Evolutionary conservation across 768 basidiomycete genomes (phyloP).

Genomic region (Saitozyma sp.): DNA sequence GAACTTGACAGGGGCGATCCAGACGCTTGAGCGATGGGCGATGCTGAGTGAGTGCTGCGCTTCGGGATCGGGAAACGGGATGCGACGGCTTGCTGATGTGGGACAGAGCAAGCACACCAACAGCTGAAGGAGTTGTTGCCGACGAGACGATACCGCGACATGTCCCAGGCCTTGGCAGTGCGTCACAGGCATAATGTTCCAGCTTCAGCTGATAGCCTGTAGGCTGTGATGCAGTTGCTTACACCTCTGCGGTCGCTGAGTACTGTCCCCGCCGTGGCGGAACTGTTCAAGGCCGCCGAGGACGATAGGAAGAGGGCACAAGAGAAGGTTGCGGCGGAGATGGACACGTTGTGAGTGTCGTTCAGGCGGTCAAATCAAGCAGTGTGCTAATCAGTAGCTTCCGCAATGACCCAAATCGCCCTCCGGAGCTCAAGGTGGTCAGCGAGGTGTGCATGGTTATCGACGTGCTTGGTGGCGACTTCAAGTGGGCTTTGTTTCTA

Average conservation of each 20-base stretch:
- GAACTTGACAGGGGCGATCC: slow-evolving; percentile 87
- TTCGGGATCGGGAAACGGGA: background rate
- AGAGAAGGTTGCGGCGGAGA: slow-evolving; percentile 78
- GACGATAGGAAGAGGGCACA: slow-evolving; percentile 81
- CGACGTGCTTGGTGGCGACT: slow-evolving; percentile 83
- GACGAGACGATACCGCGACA: slow-evolving; percentile 76
- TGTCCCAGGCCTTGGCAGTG: slow-evolving; percentile 77
- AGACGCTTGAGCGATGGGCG: slow-evolving; percentile 80
- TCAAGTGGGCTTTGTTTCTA: slow-evolving; percentile 57
- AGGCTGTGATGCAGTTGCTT: slow-evolving; percentile 88
- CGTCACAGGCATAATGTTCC: slow-evolving; percentile 49
- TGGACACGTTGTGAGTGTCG: slow-evolving; percentile 79
- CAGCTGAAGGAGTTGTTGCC: slow-evolving; percentile 77
- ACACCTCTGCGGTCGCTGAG: slow-evolving; percentile 75
- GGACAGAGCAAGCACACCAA: slow-evolving; percentile 72
- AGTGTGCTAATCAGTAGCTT: slow-evolving; percentile 60
- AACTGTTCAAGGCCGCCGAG: slow-evolving; percentile 75
- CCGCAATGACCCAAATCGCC: slow-evolving; percentile 69
- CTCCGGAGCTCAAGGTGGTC: slow-evolving; percentile 65
- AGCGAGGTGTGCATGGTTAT: slow-evolving; percentile 83
- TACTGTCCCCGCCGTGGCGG: slow-evolving; percentile 71
- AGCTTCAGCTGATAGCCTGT: slow-evolving; percentile 10
- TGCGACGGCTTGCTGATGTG: too few relatives aligned
- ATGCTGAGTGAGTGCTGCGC: slow-evolving; percentile 73
- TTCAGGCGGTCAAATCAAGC: background rate